These are phyloP conservation scores for Pseudogymnoascus sp. DNA, from an alignment of 2,329 filamentous ascomycete genomes.

Conservation along the genomic window DNA sequence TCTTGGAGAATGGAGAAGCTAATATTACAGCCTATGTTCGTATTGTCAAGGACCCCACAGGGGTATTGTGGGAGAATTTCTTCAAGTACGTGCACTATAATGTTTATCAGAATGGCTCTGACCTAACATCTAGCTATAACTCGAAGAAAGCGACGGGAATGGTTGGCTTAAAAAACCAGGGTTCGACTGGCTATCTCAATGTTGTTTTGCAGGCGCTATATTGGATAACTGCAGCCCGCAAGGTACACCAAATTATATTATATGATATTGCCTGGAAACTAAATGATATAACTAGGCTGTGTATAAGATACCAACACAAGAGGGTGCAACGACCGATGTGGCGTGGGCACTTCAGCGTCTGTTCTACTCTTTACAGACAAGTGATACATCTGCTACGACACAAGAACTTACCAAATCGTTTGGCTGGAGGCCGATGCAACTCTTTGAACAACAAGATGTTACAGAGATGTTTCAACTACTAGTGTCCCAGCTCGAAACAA, in stretches of 20 bases:
- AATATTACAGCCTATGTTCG: slow-evolving; percentile 79
- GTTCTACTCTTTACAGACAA: slow-evolving; percentile 92
- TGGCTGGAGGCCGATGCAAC: slow-evolving; percentile 94
- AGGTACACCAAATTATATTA: slow-evolving; percentile 43
- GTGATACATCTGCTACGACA: slow-evolving; percentile 72
- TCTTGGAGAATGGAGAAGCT: slow-evolving; percentile 68
- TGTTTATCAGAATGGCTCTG: neutral
- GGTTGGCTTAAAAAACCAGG: slow-evolving; percentile 93
- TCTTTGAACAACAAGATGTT: slow-evolving; percentile 98
- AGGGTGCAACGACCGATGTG: slow-evolving; percentile 76
- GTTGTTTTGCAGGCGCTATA: slow-evolving; percentile 77
- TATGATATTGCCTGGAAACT: neutral
- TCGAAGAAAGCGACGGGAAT: slow-evolving; percentile 98
- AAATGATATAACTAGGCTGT: slow-evolving; percentile 55
- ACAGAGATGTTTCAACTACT: slow-evolving; percentile 92
- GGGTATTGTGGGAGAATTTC: slow-evolving; percentile 86
- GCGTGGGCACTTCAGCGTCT: slow-evolving; percentile 89
- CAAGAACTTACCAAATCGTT: slow-evolving; percentile 93
- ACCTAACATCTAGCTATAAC: slow-evolving; percentile 52
- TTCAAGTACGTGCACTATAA: slow-evolving; percentile 43
- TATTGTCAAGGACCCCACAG: slow-evolving; percentile 77
- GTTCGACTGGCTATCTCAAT: slow-evolving; percentile 84
- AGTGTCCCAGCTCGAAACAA: slow-evolving; percentile 93
- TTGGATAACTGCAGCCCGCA: slow-evolving; percentile 87
- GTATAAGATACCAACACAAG: slow-evolving; percentile 90